Base-by-base conservation (phyloP, 1,139 yeast genomes). In the Geotrichum phurueaensis region DNA sequence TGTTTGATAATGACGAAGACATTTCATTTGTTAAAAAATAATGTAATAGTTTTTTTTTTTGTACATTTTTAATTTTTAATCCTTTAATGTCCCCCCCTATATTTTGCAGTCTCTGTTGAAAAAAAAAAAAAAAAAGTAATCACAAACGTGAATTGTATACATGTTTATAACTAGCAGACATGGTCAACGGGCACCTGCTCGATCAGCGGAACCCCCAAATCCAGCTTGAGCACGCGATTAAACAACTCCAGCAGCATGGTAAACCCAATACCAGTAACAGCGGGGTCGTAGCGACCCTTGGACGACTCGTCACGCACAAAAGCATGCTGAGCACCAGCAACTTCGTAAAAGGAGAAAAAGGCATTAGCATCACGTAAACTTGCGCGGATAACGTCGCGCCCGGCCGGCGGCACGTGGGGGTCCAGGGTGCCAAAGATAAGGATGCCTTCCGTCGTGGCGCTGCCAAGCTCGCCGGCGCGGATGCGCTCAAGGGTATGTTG, bases 301-400 rank as follows among this genome's bases (percentile, higher is more conserved):
- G 89, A 84, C 67, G 78, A 75, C 69, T 87, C 95, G 70, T 88
- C 96, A 65, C 96, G 79, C 58, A 88, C 85, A 69, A 87, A 88
- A 0, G 96, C 95, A 67, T 88, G 96, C 72, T 87, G 92, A 18
- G 90, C 95, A 65, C 84, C 92, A 65, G 86, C 83, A 62, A 87
- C 78, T 73, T 88, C 96, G 73, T 85, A 79, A 69, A 87, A 86
- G 0, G 91, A 84, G 75, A 86, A 82, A 59, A 79, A 83, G 56
- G 85, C 87, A 27, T 80, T 79, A 50, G 82, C 79, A 57, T 82
- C 81, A 66, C 91, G 78, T 69, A 88, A 73, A n/a, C 81, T 79
- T 62, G 78, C 71, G 68, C 96, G 79, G 68, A 88, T 87, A 68
- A 86, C 73, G 69, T 86, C 92, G 64, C 96, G 78, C 1, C 95